Evolutionary conservation across 805 yeast genomes (phyloP), one percentile per base, ranked within the genome.

Genomic region (Millerozyma miso): DNA sequence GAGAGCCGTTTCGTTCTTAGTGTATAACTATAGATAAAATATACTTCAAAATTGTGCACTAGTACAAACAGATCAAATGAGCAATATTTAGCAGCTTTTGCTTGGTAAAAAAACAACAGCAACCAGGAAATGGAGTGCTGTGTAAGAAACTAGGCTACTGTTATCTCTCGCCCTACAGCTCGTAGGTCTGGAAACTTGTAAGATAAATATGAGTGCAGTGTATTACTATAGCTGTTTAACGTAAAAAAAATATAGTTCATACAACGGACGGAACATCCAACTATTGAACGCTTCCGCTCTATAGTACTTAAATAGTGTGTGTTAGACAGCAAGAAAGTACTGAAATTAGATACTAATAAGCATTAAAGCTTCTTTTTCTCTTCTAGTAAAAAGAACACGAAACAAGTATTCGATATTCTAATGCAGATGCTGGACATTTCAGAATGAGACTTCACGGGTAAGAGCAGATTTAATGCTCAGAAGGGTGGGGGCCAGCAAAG

Each of bases 401-500:
- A 23, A 23, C 29, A 23, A 10, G 6, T 7, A 6, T 23, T 23
- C 29, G 29, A 23, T 23, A 10, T 7, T 23, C 29, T 23, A 7
- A 23, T 23, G 29, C 29, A 23, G 29, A 23, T 23, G 29, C 29
- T 23, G 29, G 29, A 10, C 6, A 23, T 10, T 10, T 23, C 29
- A 23, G 29, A 23, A 23, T 23, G 29, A 23, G 29, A 10, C 10
- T 6, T 10, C 29, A 23, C 29, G 10, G 6, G 6, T 23, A 10
- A 23, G 29, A 23, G 29, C 34, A 13, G 15, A 7, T 15, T n/a
- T 35, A 45, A 36, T 40, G 48, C 39, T 58, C 67, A 58, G 54
- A 59, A 15, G 74, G 69, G 33, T 59, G 56, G 14, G 56, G 56
- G 31, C 75, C 74, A 15, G 74, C 73, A 31, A 62, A 62, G 53